Evolutionary conservation across 805 yeast species (phyloP).

Genomic region (Wickerhamomyces sydowiorum): DNA sequence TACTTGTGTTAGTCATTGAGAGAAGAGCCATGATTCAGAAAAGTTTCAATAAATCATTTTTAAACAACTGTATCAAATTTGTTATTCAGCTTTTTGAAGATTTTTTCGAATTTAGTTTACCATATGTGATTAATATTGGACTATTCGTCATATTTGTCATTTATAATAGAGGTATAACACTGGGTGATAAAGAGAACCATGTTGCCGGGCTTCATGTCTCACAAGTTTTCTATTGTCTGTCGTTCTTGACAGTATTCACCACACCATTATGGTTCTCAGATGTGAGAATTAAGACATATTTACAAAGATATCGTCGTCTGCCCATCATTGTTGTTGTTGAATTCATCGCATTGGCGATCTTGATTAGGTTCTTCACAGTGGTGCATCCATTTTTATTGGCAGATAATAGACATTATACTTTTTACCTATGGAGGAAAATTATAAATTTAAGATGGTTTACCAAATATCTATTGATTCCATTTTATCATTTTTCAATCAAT

Average conservation of each 20-base stretch:
- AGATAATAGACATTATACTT: slow-evolving; percentile 91
- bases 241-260: slow-evolving; percentile 60
- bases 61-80: slow-evolving; percentile 34
- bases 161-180: slow-evolving; percentile 76
- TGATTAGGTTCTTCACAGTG: slow-evolving; percentile 57
- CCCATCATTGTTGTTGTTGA: slow-evolving; percentile 26
- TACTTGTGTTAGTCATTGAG: slow-evolving; percentile 51
- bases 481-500: slow-evolving; percentile 57
- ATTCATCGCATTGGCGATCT: slow-evolving; percentile 31
- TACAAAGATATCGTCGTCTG: slow-evolving; percentile 20
- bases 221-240: slow-evolving; percentile 74
- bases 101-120: slow-evolving; percentile 31
- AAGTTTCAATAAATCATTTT: slow-evolving; percentile 29
- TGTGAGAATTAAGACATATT: slow-evolving; percentile 34
- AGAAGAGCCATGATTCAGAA: slow-evolving; percentile 36
- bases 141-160: slow-evolving; percentile 53
- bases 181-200: slow-evolving; percentile 92
- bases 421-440: slow-evolving; percentile 72
- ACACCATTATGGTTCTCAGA: slow-evolving; percentile 67
- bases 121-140: slow-evolving; percentile 46
- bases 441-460: slow-evolving; percentile 44
- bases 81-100: slow-evolving; percentile 31
- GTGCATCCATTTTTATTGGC: slow-evolving; percentile 90
- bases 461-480: slow-evolving; percentile 49
- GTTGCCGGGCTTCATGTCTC: slow-evolving; percentile 62